A percentile compares a stretch with the other conserved stretches of the same genome.
phyloP scores from a whole-genome alignment of 164 flowering plant species.

The Protea cynaroides region DNA sequence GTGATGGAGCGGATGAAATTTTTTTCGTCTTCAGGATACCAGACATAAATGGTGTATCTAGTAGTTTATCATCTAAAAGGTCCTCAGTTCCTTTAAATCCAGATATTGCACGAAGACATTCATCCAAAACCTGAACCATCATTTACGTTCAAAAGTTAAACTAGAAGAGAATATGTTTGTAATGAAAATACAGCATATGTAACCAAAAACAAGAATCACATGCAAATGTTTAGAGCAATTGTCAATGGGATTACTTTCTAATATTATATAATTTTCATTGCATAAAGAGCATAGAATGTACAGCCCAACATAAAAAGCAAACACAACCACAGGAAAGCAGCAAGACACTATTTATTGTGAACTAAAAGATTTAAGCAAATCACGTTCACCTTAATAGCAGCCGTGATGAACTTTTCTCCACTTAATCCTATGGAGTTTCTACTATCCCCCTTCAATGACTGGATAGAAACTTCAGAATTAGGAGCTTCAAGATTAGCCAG shows the following conservation, averaged over 20 bases:
- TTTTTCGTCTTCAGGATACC: conserved; percentile 57
- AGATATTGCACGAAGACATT: conserved; percentile 79
- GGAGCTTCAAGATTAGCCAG: conserved; percentile 16
- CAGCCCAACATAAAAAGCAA: no score
- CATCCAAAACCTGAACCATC: conserved; percentile 72
- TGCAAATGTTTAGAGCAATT: no score
- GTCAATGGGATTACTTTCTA: no score
- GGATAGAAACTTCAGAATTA: conserved; percentile 23
- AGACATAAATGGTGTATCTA: conserved; percentile 63
- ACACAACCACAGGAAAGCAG: no score
- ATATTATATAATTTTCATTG: no score
- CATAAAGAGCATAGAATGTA: no score
- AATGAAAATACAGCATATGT: no score
- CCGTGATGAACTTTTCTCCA: conserved; percentile 29
- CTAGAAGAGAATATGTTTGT: not conserved
- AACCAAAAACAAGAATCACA: no score
- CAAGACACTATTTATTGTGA: no score
- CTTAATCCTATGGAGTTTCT: conserved; percentile 30
- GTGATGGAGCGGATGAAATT: conserved; percentile 85
- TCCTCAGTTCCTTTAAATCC: conserved; percentile 95
- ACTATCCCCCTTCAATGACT: conserved; percentile 33
- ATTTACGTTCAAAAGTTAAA: not conserved
- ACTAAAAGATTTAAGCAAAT: no score
- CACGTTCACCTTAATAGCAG: conserved; percentile 56
- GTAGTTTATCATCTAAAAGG: conserved; percentile 52